These are phyloP conservation scores for Cornus suecica DNA, from an alignment of 148 eudicot genomes.

Conservation along the genomic window DNA sequence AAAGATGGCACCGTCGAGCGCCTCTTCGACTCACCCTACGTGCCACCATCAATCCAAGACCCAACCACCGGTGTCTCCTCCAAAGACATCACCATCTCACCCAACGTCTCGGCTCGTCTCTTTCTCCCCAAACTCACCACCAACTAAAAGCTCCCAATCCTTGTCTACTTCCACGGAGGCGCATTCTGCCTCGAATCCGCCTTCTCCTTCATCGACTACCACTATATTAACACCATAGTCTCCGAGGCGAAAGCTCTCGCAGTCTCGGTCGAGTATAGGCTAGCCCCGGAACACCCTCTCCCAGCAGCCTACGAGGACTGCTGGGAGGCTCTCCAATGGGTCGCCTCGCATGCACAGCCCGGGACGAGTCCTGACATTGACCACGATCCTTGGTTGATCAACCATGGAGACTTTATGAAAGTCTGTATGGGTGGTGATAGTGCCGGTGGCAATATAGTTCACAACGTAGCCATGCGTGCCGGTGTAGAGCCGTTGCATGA, in stretches of 20 bases:
- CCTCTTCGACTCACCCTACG: constrained; percentile 18
- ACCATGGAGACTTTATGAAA: constrained; percentile 28
- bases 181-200: constrained; percentile 54
- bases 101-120: constrained; percentile 32
- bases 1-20: constrained; percentile 46
- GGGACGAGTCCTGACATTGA: neutral
- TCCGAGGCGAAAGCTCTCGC: constrained; percentile 24
- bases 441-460: constrained; percentile 56
- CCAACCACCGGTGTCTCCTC: constrained; percentile 34
- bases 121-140: constrained; percentile 31
- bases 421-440: constrained; percentile 55
- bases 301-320: constrained; percentile 50
- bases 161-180: constrained; percentile 70
- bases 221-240: constrained; percentile 26
- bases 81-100: constrained; percentile 37
- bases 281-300: constrained; percentile 54
- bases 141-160: constrained; percentile 34
- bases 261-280: constrained; percentile 47
- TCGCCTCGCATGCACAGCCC: constrained; percentile 19
- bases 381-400: constrained; percentile 42
- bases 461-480: constrained; percentile 44
- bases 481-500: constrained; percentile 16
- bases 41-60: constrained; percentile 28
- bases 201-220: constrained; percentile 25
- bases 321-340: constrained; percentile 62